These are phyloP conservation scores for Colletotrichum truncatum DNA, from an alignment of 2,329 filamentous ascomycete species.

Conservation along the genomic window DNA sequence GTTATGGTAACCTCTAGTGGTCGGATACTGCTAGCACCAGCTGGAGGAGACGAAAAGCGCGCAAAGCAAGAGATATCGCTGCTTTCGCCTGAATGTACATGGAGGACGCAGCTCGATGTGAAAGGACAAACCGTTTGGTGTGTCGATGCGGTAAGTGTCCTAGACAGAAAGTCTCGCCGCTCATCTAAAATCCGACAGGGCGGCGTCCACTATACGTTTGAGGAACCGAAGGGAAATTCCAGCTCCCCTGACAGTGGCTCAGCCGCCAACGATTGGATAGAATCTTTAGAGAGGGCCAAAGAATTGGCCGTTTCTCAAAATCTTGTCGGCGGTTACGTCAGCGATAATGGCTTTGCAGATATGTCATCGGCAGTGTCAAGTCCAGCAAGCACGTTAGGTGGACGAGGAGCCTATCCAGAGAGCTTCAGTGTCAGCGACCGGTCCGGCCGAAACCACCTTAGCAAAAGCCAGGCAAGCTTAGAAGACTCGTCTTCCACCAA, in stretches of 20 bases:
- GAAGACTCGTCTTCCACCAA: slow-evolving; percentile 59
- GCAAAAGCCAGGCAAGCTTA: slow-evolving; percentile 65
- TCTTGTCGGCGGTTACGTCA: slow-evolving; percentile 70
- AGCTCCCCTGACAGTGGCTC: slow-evolving; percentile 68
- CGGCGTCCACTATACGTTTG: slow-evolving; percentile 91
- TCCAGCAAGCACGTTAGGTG: slow-evolving; percentile 77
- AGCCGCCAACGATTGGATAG: slow-evolving; percentile 90
- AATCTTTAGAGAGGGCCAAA: slow-evolving; percentile 84
- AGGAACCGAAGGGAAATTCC: slow-evolving; percentile 80
- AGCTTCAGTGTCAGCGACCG: slow-evolving; percentile 59
- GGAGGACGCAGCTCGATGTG: slow-evolving; percentile 82
- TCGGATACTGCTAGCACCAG: slow-evolving; percentile 87
- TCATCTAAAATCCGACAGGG: slow-evolving; percentile 59
- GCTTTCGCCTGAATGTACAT: slow-evolving; percentile 77
- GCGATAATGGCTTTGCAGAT: slow-evolving; percentile 73
- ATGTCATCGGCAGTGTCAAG: slow-evolving; percentile 79
- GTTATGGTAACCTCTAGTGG: slow-evolving; percentile 96
- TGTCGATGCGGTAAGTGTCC: slow-evolving; percentile 84
- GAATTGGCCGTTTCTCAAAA: slow-evolving; percentile 84
- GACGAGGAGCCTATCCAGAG: slow-evolving; percentile 61
- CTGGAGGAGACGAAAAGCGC: slow-evolving; percentile 95
- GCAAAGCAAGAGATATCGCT: slow-evolving; percentile 93
- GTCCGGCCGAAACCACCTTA: slow-evolving; percentile 64
- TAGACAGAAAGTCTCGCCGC: slow-evolving; percentile 21
- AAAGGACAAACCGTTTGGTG: slow-evolving; percentile 91